Conservation (phyloP, 176 grass and related monocot species). For the Eremochloa ophiuroides region DNA sequence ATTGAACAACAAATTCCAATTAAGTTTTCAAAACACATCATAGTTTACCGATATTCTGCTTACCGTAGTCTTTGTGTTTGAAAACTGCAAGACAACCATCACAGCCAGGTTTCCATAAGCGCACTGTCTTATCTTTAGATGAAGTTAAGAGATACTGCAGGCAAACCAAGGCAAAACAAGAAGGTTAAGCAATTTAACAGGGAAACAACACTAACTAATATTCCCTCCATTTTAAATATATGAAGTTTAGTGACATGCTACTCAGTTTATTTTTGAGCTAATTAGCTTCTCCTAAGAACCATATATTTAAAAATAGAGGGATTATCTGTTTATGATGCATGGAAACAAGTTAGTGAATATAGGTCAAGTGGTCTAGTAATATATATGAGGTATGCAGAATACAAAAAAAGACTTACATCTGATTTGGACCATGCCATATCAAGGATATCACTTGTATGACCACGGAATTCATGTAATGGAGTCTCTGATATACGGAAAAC, state of each 20-base stretch:
- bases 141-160: constrained; percentile 87
- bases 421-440: constrained; percentile 85
- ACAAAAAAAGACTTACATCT: constrained; percentile 54
- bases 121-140: constrained; percentile 87
- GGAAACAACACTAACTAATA: background rate
- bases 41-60: background rate
- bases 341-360: background rate
- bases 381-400: background rate
- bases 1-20: background rate
- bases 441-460: constrained; percentile 71
- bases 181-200: constrained; percentile 14
- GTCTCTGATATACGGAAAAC: constrained; percentile 61
- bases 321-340: background rate
- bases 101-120: constrained; percentile 89
- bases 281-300: background rate
- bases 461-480: constrained; percentile 67
- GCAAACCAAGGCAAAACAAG: constrained; percentile 5
- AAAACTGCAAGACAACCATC: constrained; percentile 66
- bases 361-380: background rate
- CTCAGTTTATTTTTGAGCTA: background rate
- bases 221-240: background rate
- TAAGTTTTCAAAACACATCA: background rate
- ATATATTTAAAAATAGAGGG: background rate
- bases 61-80: constrained; percentile 85
- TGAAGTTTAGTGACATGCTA: background rate